These are phyloP conservation scores for Tolypocladium ovalisporum DNA, from an alignment of 2,329 filamentous ascomycete species.

Conservation along the genomic window DNA sequence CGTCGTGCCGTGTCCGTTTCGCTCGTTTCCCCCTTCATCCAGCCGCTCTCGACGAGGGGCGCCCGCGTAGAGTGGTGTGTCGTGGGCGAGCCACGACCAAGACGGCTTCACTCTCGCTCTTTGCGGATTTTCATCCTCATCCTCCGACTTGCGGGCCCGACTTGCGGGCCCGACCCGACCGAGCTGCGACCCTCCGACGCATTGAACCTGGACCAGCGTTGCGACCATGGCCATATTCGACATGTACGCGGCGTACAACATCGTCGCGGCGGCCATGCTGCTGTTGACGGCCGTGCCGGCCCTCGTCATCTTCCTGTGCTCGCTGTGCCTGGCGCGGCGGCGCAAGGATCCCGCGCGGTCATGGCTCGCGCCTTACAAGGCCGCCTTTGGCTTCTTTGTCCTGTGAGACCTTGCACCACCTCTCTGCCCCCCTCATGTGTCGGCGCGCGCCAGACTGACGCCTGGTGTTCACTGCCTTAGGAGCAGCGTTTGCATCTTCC, in stretches of 20 bases:
- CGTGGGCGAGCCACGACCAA: background rate
- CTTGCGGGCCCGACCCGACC: background rate
- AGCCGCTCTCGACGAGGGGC: background rate
- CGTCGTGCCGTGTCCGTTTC: background rate
- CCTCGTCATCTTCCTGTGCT: constrained; percentile 9
- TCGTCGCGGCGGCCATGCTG: constrained; percentile 1
- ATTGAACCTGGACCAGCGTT: background rate
- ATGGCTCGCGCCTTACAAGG: constrained; percentile 13
- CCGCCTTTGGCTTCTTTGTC: constrained; percentile 11
- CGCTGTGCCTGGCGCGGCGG: constrained; percentile 11
- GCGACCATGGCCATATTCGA: background rate
- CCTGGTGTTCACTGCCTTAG: too few relatives aligned
- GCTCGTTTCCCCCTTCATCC: too few relatives aligned
- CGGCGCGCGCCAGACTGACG: too few relatives aligned
- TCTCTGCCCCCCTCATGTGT: too few relatives aligned
- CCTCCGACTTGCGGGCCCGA: background rate
- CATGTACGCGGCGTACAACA: background rate
- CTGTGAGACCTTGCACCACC: constrained; percentile 9
- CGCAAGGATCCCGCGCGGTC: constrained; percentile 12
- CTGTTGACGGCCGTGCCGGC: constrained; percentile 8
- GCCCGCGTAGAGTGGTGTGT: background rate
- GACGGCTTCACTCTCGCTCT: background rate
- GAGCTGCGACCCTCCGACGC: background rate
- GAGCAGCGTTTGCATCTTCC: background rate
- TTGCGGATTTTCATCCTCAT: background rate